Percentiles rank a stretch among this genome's conserved stretches.
Evolutionary conservation across 192 early-diverging fungal genomes (phyloP).

Genomic region (Entomortierella beljakovae): DNA sequence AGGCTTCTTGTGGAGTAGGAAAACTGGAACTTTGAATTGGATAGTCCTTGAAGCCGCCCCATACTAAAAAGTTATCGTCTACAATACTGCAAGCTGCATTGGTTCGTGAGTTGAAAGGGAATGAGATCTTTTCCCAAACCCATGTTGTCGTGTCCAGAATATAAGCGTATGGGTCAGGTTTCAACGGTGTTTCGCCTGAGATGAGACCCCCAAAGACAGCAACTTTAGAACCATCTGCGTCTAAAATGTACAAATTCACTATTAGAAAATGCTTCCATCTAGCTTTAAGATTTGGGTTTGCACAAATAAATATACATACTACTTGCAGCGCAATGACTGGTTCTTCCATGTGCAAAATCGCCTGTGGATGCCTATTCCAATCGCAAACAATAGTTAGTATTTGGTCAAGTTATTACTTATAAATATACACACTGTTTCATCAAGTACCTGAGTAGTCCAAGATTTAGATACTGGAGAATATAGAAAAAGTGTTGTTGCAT

Average conservation of each 20-base stretch:
- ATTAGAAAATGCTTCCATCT: background rate
- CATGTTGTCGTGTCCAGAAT: conserved; percentile 31
- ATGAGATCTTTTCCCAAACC: conserved; percentile 22
- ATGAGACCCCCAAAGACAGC: conserved; percentile 33
- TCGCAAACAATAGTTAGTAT: background rate
- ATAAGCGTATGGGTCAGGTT: conserved; percentile 29
- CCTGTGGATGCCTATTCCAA: conserved; percentile 14
- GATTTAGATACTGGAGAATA: conserved; percentile 6
- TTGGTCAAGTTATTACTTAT: no score
- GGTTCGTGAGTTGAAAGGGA: conserved; percentile 9
- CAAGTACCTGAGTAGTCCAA: conserved; percentile 36
- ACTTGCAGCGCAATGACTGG: conserved; percentile 25
- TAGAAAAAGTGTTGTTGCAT: background rate
- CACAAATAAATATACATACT: conserved; percentile 15
- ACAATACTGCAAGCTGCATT: conserved; percentile 22
- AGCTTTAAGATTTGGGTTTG: background rate
- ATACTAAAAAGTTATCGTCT: conserved; percentile 34
- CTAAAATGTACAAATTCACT: background rate
- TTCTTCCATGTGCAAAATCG: background rate
- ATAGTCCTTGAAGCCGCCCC: conserved; percentile 30
- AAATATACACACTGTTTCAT: background rate
- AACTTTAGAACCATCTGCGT: conserved; percentile 36
- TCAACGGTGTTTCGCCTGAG: background rate
- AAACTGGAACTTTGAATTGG: background rate
- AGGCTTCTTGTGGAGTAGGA: conserved; percentile 1